phyloP scores from a whole-genome alignment of 805 yeast genomes.

The Candida cerambycidarum region DNA sequence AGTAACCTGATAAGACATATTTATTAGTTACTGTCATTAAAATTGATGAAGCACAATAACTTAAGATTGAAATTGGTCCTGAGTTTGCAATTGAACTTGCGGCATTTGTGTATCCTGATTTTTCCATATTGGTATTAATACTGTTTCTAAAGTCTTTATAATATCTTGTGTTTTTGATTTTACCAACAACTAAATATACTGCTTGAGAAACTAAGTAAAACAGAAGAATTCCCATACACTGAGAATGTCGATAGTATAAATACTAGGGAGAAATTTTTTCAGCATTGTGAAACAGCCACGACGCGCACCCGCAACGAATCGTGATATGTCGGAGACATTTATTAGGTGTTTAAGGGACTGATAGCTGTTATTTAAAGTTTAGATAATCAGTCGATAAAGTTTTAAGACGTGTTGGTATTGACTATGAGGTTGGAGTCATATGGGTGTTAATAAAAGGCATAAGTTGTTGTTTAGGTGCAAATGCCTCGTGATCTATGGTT shows the following conservation, averaged over 20 bases:
- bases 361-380: not conserved
- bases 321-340: not conserved
- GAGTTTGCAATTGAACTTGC: constrained; percentile 46
- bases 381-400: too few species aligned
- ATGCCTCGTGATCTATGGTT: too few species aligned
- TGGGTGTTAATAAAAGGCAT: too few species aligned
- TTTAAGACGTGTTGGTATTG: too few species aligned
- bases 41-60: constrained; percentile 92
- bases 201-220: constrained; percentile 37
- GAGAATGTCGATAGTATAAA: constrained; percentile 6
- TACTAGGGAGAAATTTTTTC: constrained; percentile 5
- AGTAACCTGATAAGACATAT: constrained; percentile 77
- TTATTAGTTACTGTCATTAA: constrained; percentile 97
- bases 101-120: constrained; percentile 24
- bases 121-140: constrained; percentile 32
- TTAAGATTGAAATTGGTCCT: constrained; percentile 67
- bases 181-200: constrained; percentile 29
- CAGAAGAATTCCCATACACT: constrained; percentile 42
- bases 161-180: constrained; percentile 14
- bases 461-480: too few species aligned
- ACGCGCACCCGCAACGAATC: not conserved
- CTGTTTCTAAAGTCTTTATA: too few species aligned
- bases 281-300: not conserved
- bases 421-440: too few species aligned
- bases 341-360: too few species aligned